These are phyloP conservation scores for Cladosporium austrohemisphaericum DNA, from an alignment of 2,329 filamentous ascomycete species.

Conservation along the genomic window DNA sequence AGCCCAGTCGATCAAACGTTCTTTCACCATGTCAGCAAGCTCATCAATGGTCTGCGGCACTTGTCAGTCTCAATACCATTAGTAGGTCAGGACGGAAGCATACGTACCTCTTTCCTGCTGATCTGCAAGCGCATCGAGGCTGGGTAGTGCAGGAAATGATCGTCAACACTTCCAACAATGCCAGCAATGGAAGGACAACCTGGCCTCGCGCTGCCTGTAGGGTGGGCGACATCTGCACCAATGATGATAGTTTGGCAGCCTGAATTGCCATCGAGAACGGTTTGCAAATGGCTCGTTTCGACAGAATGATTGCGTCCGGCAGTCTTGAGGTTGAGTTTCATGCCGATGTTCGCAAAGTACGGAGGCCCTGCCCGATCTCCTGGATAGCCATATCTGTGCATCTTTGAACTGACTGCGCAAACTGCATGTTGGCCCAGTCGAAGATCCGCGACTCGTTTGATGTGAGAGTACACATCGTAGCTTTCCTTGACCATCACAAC, in stretches of 20 bases:
- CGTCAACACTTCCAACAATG: constrained; percentile 40
- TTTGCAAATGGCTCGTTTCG: background rate
- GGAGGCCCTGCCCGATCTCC: background rate
- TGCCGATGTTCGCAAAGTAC: constrained; percentile 18
- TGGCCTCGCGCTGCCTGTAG: constrained; percentile 27
- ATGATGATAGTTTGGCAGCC: constrained; percentile 31
- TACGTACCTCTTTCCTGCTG: constrained; percentile 24
- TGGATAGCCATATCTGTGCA: constrained; percentile 13
- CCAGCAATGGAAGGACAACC: constrained; percentile 39
- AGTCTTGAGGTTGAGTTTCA: constrained; percentile 22
- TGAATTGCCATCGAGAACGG: background rate
- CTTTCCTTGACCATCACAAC: background rate
- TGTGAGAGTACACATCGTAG: constrained; percentile 13
- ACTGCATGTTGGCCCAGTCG: constrained; percentile 14
- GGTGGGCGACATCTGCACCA: constrained; percentile 45
- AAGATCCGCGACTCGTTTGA: constrained; percentile 22
- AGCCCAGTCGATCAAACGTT: constrained; percentile 26
- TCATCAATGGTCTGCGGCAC: constrained; percentile 26
- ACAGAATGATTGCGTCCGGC: constrained; percentile 18
- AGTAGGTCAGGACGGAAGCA: background rate
- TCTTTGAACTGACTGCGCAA: constrained; percentile 8
- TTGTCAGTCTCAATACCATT: background rate
- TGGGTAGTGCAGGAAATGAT: constrained; percentile 29
- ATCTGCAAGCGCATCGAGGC: constrained; percentile 37
- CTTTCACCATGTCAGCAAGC: constrained; percentile 29